A percentile compares a stretch with the other conserved stretches of the same genome.
Evolutionary conservation across 176 grass and related monocot species (phyloP).

Genomic region (Melocanna baccifera): DNA sequence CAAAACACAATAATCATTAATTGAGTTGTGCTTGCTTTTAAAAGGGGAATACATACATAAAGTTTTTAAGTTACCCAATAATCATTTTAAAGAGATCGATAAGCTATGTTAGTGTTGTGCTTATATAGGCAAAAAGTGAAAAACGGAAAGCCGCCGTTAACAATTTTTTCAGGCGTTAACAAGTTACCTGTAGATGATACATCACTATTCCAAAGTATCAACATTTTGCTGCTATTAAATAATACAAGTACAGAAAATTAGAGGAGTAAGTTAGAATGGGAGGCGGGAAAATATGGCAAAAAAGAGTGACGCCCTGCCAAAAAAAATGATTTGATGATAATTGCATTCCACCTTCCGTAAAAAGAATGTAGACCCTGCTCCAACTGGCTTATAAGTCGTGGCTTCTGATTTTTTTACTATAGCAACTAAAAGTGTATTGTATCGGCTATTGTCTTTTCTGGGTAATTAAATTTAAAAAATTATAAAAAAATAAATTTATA

Average conservation of each 20-base stretch:
- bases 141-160: not conserved
- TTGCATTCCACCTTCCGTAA: constrained; percentile 50
- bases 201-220: constrained; percentile 21
- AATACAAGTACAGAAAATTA: not conserved
- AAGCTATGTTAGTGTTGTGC: not conserved
- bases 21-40: not conserved
- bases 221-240: not conserved
- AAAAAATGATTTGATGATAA: constrained; percentile 66
- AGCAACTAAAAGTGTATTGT: no score
- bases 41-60: not conserved
- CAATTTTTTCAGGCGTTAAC: not conserved
- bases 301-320: constrained; percentile 45
- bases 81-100: not conserved
- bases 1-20: not conserved
- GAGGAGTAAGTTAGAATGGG: constrained; percentile 29
- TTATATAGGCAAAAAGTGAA: not conserved
- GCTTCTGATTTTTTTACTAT: no score
- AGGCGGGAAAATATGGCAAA: constrained; percentile 22
- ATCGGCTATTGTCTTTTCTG: no score
- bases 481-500: no score
- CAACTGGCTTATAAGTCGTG: no score
- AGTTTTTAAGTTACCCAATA: not conserved
- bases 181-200: constrained; percentile 18
- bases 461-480: no score
- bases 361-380: no score